Evolutionary conservation across 1,284 basidiomycete genomes (phyloP), one percentile per base, ranked within the genome.

Genomic region (Trichosporon ovoides): DNA sequence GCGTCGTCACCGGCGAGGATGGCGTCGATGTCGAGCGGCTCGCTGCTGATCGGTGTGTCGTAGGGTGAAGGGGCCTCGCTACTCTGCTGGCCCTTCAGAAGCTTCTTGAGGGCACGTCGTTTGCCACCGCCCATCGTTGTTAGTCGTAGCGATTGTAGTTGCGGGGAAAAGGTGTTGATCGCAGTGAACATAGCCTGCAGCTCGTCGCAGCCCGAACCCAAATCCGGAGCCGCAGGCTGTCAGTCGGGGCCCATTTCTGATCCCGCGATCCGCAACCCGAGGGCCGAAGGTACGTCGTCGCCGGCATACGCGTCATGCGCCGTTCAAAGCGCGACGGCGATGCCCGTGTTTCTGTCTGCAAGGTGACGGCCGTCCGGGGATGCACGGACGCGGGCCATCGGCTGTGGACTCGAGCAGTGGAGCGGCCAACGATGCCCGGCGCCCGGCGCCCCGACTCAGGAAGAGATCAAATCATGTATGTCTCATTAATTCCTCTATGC

Each of bases 31-130:
- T 48, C 52, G 24, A 48, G 43, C 43, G 43, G 43, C 43, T 48
- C 43, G 28, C 43, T 48, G 16, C 43, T 36, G 36, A 52, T 31
- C 43, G 43, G 43, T 10, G 49, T 7, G 34, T 28, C 36, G 55
- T 38, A 34, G n/a, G 49, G 34, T 11, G 20, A 22, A 46, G 40
- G 19, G 38, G 52, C 24, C 59, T 56, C 3, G 40, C 24, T 48
- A 14, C 7, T 31, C n/a, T 48, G 43, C 43, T 48, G 43, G 12
- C 40, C 10, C 34, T 56, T 56, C 18, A 75, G 63, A 37, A 76
- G 70, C 62, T 77, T 75, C 57, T 77, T 77, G 18, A 76, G 63
- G 11, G 72, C 72, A 52, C 72, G 61, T 24, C 75, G 71, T 62
- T 77, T 77, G 34, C 71, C 68, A 52, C 76, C 76, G 12, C 74